Percentiles rank a stretch among this genome's conserved stretches.
Evolutionary conservation across 208 protist genomes (phyloP).

Genomic region (Acanthamoeba polyphaga): DNA sequence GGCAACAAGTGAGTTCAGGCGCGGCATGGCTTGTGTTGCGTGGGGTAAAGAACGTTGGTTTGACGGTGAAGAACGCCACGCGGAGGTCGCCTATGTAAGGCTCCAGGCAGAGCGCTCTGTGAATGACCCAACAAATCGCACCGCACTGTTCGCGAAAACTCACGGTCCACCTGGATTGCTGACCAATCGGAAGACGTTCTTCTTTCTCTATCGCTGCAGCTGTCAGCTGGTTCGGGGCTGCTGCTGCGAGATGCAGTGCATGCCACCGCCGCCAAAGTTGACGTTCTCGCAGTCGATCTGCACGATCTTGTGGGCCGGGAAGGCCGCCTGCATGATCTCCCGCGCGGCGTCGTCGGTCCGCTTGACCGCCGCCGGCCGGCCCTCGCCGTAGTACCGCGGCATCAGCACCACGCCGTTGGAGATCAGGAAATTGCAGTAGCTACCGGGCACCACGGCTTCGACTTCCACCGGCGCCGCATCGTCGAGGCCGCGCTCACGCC

Average conservation of each 20-base stretch:
- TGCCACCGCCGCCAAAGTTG: conserved; percentile 83
- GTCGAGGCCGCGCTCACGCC: not conserved
- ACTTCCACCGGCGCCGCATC: not conserved
- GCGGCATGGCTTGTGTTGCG: too few relatives aligned
- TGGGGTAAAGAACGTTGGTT: too few relatives aligned
- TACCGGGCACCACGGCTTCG: conserved; percentile 66
- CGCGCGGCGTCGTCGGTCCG: conserved; percentile 73
- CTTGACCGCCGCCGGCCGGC: conserved; percentile 12
- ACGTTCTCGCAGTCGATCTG: conserved; percentile 78
- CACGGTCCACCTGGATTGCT: too few relatives aligned
- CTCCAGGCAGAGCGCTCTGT: too few relatives aligned
- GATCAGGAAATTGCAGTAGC: conserved; percentile 84
- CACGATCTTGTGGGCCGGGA: conserved; percentile 75
- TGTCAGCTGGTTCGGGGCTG: conserved; percentile 75
- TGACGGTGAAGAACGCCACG: too few relatives aligned
- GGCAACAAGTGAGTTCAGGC: too few relatives aligned
- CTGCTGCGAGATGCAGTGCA: conserved; percentile 86
- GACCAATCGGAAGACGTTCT: not conserved
- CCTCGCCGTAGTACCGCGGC: conserved; percentile 76
- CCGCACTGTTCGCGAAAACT: not conserved
- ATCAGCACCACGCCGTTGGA: conserved; percentile 79
- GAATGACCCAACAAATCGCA: too few relatives aligned
- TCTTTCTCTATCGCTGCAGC: too few relatives aligned
- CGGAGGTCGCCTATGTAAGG: too few relatives aligned
- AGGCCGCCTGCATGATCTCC: conserved; percentile 74